Base-by-base conservation (phyloP, 306 rosid species). In the Lagenaria siceraria region DNA sequence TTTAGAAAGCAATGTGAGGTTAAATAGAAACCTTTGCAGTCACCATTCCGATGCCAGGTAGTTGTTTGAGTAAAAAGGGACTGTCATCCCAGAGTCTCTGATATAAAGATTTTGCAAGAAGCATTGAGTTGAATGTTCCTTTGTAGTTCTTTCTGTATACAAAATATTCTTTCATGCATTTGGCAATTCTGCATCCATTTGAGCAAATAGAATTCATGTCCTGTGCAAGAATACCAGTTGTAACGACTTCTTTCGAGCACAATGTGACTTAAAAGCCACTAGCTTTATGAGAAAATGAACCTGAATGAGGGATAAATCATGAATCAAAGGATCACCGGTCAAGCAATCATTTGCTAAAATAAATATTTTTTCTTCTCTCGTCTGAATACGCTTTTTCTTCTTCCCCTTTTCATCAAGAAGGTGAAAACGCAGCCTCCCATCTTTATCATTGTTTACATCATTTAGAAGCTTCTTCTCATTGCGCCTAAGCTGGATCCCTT, bases 81-180 rank as follows among this genome's bases (percentile, higher is more conserved):
- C 98, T 95, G 49, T 90, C 96, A 84, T 92, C 98, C 98, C 98
- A 95, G 69, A 95, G 98, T 86, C 88, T 90, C 77, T 95, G 98
- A 85, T 85, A 79, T 31, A 95, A 78, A 58, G 98, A 95, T 85
- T 92, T 95, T 10, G 97, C 93, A 56, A 92, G 82, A 83, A 92
- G 89, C 76, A 91, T 88, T 19, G 96, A 87, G 84, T 83, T 87
- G 82, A 86, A 69, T 51, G 96, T 83, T 83, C 96, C 98, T 82
- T 80, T 88, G 85, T 89, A 95, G 72, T 92, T 95, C 84, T 85
- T 90, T 87, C 87, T 92, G 84, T 83, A 83, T 77, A 92, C 83
- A 76, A 92, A 95, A 79, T 85, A 92, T 11, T 94, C 98, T 84
- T 89, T 95, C 98, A 95, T 90, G 92, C 98, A 95, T 80, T 83